phyloP scores from a whole-genome alignment of 768 basidiomycete species.

The Xerocomellus dryophilus region DNA sequence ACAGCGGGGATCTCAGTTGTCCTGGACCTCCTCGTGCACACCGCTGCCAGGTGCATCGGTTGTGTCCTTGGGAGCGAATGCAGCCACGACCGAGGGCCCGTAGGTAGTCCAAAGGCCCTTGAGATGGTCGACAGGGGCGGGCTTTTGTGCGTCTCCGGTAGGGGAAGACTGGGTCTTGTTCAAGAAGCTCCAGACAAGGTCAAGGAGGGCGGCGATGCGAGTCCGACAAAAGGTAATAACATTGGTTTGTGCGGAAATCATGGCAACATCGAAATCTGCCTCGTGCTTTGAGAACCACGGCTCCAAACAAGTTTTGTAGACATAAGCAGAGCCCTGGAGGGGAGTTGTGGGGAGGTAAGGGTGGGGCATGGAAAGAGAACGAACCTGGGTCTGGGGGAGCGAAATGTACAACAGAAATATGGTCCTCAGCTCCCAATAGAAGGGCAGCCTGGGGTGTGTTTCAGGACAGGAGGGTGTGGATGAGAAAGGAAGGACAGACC shows the following conservation, averaged over 20 bases:
- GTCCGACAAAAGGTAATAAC: conserved; percentile 52
- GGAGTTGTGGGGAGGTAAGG: conserved; percentile 5
- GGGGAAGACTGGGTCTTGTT: conserved; percentile 36
- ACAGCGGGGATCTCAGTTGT: conserved; percentile 13
- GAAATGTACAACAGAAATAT: conserved; percentile 63
- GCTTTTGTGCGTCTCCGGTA: conserved; percentile 21
- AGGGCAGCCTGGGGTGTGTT: conserved; percentile 55
- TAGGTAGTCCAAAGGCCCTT: conserved; percentile 42
- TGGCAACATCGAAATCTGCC: conserved; percentile 54
- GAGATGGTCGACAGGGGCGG: conserved; percentile 30
- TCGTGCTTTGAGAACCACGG: conserved; percentile 63
- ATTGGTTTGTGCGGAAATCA: conserved; percentile 53
- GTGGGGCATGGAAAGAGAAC: conserved; percentile 10
- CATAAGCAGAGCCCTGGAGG: conserved; percentile 62
- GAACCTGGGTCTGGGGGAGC: conserved; percentile 66
- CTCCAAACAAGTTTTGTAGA: conserved; percentile 58
- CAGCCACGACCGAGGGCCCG: conserved; percentile 38
- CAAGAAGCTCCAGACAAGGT: conserved; percentile 42
- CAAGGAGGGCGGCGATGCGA: conserved; percentile 48
- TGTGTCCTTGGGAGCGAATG: conserved; percentile 18
- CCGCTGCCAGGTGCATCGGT: conserved; percentile 7
- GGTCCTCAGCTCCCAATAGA: conserved; percentile 75
- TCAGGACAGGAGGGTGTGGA: conserved; percentile 5
- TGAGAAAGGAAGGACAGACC: conserved; percentile 39
- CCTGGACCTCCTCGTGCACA: background rate